phyloP scores from a whole-genome alignment of 23 red algal species.

The Porphyridium purpureum region DNA sequence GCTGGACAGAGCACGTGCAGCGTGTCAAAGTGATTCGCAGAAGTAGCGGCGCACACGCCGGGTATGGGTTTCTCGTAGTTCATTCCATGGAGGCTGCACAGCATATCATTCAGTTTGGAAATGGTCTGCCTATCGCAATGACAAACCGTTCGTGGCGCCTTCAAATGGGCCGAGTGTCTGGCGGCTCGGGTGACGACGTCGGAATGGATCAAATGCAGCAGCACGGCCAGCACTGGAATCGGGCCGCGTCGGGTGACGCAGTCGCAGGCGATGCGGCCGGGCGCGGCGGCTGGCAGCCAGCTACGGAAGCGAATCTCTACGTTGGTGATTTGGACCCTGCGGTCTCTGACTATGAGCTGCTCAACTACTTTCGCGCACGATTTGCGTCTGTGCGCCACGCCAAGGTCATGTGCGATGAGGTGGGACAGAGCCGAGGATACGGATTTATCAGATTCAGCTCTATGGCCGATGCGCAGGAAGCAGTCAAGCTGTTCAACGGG shows the following conservation, averaged over 20 bases:
- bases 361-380: conserved; percentile 43
- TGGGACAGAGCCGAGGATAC: conserved; percentile 39
- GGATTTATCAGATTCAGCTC: conserved; percentile 49
- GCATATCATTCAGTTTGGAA: conserved; percentile 22
- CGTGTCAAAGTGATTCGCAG: conserved; percentile 67
- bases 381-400: conserved; percentile 53
- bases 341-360: conserved; percentile 53
- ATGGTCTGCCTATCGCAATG: conserved; percentile 48
- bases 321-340: conserved; percentile 46
- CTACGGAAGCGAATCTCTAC: conserved; percentile 56
- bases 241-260: too few species aligned
- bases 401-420: conserved; percentile 71
- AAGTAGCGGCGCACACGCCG: conserved; percentile 30
- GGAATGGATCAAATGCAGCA: too few species aligned
- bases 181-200: conserved; percentile 6
- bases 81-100: conserved; percentile 43
- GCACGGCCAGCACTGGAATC: too few species aligned
- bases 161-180: conserved; percentile 34
- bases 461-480: conserved; percentile 34
- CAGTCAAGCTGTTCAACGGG: conserved; percentile 52
- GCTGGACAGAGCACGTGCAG: conserved; percentile 50
- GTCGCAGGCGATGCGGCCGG: too few species aligned
- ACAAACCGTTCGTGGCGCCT: conserved; percentile 63
- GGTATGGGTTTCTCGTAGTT: conserved; percentile 62
- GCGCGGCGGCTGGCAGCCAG: too few species aligned